Percentiles rank a stretch among this genome's conserved stretches.
Evolutionary conservation across 23 red algal species (phyloP).

Genomic region (Gracilaria caudata): DNA sequence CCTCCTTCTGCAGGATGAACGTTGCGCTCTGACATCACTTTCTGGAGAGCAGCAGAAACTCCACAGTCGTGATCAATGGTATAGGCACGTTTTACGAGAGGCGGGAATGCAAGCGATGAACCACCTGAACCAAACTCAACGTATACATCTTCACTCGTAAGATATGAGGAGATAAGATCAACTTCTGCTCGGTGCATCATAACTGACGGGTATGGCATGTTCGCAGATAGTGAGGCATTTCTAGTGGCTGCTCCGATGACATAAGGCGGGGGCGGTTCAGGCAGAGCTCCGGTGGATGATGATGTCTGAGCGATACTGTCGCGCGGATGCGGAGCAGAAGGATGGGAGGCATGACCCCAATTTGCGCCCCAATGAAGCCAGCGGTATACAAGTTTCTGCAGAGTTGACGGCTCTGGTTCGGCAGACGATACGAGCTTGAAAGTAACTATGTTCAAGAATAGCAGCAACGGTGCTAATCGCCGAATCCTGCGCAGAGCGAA

Average conservation of each 20-base stretch:
- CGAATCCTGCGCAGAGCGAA: not conserved
- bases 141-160: slow-evolving; percentile 44
- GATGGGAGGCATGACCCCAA: slow-evolving; percentile 3
- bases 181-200: slow-evolving; percentile 82
- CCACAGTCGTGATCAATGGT: slow-evolving; percentile 71
- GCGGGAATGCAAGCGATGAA: slow-evolving; percentile 45
- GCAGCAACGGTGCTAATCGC: not conserved
- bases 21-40: not conserved
- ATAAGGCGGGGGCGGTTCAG: slow-evolving; percentile 23
- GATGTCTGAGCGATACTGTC: not conserved
- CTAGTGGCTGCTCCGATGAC: slow-evolving; percentile 27
- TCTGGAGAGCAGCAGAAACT: not conserved
- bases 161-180: slow-evolving; percentile 66
- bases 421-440: not conserved
- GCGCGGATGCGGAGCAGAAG: slow-evolving; percentile 37
- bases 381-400: slow-evolving; percentile 24
- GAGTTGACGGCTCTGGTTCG: not conserved
- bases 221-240: not conserved
- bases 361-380: slow-evolving; percentile 48
- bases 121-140: slow-evolving; percentile 71
- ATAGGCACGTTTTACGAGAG: slow-evolving; percentile 50
- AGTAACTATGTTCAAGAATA: not conserved
- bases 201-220: slow-evolving; percentile 28
- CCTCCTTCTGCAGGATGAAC: slow-evolving; percentile 28
- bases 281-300: not conserved